Conservation (phyloP, 352 stramenopile genomes). For the Phytophthora nicotianae region DNA sequence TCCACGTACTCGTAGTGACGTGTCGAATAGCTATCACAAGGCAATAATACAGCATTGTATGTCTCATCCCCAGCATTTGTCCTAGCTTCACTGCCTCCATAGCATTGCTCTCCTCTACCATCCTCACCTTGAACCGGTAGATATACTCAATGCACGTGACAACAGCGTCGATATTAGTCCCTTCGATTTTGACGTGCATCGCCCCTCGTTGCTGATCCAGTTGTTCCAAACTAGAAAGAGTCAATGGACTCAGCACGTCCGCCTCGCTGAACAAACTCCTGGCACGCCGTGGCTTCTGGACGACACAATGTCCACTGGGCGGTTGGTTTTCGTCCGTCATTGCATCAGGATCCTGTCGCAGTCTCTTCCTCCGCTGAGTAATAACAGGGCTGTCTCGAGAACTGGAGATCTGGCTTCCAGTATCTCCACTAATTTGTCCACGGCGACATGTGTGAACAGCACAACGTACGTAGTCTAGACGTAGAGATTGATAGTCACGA, state of each 20-base stretch:
- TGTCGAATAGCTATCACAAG: slow-evolving; percentile 39
- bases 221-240: neutral
- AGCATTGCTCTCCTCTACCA: slow-evolving; percentile 39
- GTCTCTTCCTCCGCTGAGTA: slow-evolving; percentile 25
- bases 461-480: slow-evolving; percentile 30
- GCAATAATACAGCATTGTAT: slow-evolving; percentile 48
- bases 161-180: slow-evolving; percentile 41
- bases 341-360: slow-evolving; percentile 13
- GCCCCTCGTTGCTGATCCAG: slow-evolving; percentile 17
- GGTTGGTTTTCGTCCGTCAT: slow-evolving; percentile 19
- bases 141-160: slow-evolving; percentile 67
- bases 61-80: slow-evolving; percentile 45
- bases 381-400: slow-evolving; percentile 11
- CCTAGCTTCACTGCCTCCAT: slow-evolving; percentile 48
- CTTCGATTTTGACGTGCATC: slow-evolving; percentile 52
- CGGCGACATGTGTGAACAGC: slow-evolving; percentile 4
- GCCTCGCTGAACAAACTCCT: slow-evolving; percentile 28
- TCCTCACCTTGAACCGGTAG: slow-evolving; percentile 46
- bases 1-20: slow-evolving; percentile 50
- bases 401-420: slow-evolving; percentile 1
- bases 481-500: slow-evolving; percentile 3
- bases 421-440: slow-evolving; percentile 1
- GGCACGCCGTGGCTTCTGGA: slow-evolving; percentile 15
- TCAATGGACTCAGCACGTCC: slow-evolving; percentile 2
- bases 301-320: slow-evolving; percentile 4